A percentile compares a stretch with the other conserved stretches of the same genome.
Conservation (phyloP, 306 rosid genomes). For the Cucumis cinereus region DNA sequence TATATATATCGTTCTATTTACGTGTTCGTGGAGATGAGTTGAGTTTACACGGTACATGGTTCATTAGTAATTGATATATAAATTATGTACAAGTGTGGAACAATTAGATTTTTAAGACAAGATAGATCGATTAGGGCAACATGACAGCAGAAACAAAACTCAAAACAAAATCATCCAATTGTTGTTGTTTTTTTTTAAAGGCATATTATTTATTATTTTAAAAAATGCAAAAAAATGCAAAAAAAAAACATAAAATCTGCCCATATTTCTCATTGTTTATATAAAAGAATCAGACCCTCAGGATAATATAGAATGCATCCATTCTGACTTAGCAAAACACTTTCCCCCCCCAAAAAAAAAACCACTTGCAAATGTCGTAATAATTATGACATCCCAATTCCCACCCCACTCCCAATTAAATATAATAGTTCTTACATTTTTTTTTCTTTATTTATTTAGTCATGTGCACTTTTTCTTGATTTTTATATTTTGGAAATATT, state of each 20-base stretch:
- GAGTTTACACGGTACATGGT: too few species aligned
- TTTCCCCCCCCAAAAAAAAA: neutral
- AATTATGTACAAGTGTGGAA: neutral
- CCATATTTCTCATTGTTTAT: neutral
- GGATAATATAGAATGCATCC: neutral
- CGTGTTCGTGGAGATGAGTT: too few species aligned
- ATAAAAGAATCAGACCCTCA: neutral
- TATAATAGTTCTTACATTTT: too few species aligned
- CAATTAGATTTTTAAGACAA: neutral
- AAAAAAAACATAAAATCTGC: neutral
- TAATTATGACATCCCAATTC: neutral
- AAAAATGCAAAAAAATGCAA: neutral
- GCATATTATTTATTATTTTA: too few species aligned
- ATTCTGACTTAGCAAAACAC: neutral
- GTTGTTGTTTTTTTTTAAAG: neutral
- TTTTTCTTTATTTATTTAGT: too few species aligned
- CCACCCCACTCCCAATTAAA: neutral
- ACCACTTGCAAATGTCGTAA: neutral
- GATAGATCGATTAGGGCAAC: too few species aligned
- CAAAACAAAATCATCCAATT: neutral
- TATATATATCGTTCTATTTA: too few species aligned
- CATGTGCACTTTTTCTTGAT: too few species aligned
- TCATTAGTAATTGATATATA: too few species aligned
- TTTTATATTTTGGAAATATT: too few species aligned
- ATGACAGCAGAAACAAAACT: too few species aligned